Evolutionary conservation across 176 grass and related monocot genomes (phyloP).

Genomic region (Eleusine coracana): DNA sequence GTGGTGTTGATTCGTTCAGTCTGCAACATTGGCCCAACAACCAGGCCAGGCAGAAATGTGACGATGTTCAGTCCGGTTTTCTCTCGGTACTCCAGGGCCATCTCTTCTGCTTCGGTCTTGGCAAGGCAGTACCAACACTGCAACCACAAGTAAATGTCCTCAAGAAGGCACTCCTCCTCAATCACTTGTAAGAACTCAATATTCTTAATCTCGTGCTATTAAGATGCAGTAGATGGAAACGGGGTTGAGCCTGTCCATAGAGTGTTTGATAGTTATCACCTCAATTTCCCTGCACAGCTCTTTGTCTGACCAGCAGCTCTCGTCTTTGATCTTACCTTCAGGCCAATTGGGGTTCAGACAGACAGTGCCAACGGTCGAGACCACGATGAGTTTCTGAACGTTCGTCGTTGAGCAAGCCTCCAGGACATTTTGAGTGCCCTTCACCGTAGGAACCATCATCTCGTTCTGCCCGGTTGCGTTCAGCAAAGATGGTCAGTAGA

Average conservation of each 20-base stretch:
- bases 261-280: conserved; percentile 8
- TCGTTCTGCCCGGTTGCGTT: conserved; percentile 33
- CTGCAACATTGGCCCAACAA: conserved; percentile 47
- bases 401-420: conserved; percentile 25
- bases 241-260: not conserved
- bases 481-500: not conserved
- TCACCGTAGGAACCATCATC: conserved; percentile 38
- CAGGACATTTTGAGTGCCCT: conserved; percentile 41
- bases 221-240: too few relatives aligned
- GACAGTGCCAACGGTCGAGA: conserved; percentile 30
- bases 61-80: conserved; percentile 43
- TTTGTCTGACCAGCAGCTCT: conserved; percentile 54
- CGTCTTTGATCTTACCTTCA: conserved; percentile 31
- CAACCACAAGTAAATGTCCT: not conserved
- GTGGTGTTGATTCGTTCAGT: conserved; percentile 32
- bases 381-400: conserved; percentile 32
- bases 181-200: too few relatives aligned
- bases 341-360: conserved; percentile 38
- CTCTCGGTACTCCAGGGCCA: conserved; percentile 37
- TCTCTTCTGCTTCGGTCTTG: conserved; percentile 53
- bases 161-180: too few relatives aligned
- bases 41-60: conserved; percentile 22
- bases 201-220: too few relatives aligned
- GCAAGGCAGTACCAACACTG: conserved; percentile 52
- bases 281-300: conserved; percentile 22